A percentile compares a stretch with the other conserved stretches of the same genome.
Evolutionary conservation across 352 stramenopile genomes (phyloP).

Genomic region (Phytophthora pisi): DNA sequence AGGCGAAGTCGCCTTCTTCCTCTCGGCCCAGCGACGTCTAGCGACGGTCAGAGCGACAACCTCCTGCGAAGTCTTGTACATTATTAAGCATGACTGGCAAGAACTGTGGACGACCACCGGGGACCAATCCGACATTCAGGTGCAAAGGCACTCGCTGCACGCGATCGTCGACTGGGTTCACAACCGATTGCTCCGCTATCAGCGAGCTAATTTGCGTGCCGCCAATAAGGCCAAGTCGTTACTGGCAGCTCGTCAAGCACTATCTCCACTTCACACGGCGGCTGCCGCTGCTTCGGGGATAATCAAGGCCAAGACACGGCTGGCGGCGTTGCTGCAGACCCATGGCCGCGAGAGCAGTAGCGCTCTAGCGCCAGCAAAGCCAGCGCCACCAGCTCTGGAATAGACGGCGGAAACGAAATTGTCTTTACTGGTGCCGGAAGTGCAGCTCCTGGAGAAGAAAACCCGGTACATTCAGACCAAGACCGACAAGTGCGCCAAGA

Average conservation of each 20-base stretch:
- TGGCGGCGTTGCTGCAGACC: too few species aligned
- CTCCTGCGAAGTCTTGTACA: slow-evolving; percentile 67
- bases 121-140: slow-evolving; percentile 46
- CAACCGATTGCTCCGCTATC: slow-evolving; percentile 45
- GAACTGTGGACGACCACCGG: slow-evolving; percentile 53
- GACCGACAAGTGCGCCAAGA: slow-evolving; percentile 44
- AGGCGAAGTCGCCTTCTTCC: slow-evolving; percentile 73
- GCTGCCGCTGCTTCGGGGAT: slow-evolving; percentile 14
- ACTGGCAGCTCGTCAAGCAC: slow-evolving; percentile 13
- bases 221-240: slow-evolving; percentile 52
- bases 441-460: slow-evolving; percentile 72
- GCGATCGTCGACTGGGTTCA: slow-evolving; percentile 70
- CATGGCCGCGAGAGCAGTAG: too few species aligned
- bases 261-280: slow-evolving; percentile 2
- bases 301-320: slow-evolving; percentile 12
- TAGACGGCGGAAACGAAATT: too few species aligned
- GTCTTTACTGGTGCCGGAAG: too few species aligned
- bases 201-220: slow-evolving; percentile 39
- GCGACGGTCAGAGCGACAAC: slow-evolving; percentile 66
- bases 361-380: too few species aligned
- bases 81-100: slow-evolving; percentile 67
- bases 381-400: too few species aligned
- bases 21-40: slow-evolving; percentile 58
- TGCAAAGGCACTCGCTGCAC: slow-evolving; percentile 60
- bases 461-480: slow-evolving; percentile 61